Percentiles rank a stretch among this genome's conserved stretches.
phyloP scores from a whole-genome alignment of 2,329 filamentous ascomycete species.

The Elsinoe ampelina region DNA sequence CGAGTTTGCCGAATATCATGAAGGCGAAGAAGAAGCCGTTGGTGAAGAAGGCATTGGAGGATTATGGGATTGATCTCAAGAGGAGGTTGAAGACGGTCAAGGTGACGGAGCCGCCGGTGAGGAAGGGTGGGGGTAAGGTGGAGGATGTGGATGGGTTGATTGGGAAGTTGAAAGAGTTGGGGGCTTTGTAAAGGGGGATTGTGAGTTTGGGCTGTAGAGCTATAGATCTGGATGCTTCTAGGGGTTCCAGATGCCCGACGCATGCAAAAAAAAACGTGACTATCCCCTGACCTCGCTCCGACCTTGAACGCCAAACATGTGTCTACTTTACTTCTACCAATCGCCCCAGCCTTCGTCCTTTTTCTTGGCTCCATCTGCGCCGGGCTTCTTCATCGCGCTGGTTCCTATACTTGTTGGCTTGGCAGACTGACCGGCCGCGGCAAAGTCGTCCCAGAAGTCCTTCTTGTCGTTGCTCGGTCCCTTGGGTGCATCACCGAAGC shows the following conservation, averaged over 20 bases:
- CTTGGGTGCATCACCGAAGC: constrained; percentile 61
- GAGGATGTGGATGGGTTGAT: constrained; percentile 95
- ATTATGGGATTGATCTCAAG: constrained; percentile 67
- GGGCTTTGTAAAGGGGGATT: constrained; percentile 57
- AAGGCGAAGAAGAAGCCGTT: constrained; percentile 99
- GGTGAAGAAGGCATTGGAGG: constrained; percentile 78
- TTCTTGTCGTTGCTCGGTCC: constrained; percentile 43
- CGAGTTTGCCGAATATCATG: constrained; percentile 96
- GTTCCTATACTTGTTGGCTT: constrained; percentile 49
- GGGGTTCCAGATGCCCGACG: not conserved
- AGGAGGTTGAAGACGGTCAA: constrained; percentile 80
- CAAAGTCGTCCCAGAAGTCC: constrained; percentile 43
- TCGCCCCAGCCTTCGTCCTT: constrained; percentile 52
- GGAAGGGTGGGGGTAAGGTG: constrained; percentile 93
- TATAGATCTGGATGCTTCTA: constrained; percentile 4
- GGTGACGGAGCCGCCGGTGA: constrained; percentile 75
- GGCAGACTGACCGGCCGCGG: constrained; percentile 26
- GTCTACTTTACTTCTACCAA: constrained; percentile 28
- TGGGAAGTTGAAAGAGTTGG: constrained; percentile 87
- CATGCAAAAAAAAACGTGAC: not conserved
- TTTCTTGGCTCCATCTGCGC: constrained; percentile 30
- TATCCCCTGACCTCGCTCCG: constrained; percentile 10
- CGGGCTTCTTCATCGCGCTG: constrained; percentile 50
- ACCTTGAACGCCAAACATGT: constrained; percentile 9
- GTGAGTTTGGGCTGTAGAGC: not conserved